Base-by-base conservation (phyloP, 164 flowering plant genomes). In the Brasenia schreberi region DNA sequence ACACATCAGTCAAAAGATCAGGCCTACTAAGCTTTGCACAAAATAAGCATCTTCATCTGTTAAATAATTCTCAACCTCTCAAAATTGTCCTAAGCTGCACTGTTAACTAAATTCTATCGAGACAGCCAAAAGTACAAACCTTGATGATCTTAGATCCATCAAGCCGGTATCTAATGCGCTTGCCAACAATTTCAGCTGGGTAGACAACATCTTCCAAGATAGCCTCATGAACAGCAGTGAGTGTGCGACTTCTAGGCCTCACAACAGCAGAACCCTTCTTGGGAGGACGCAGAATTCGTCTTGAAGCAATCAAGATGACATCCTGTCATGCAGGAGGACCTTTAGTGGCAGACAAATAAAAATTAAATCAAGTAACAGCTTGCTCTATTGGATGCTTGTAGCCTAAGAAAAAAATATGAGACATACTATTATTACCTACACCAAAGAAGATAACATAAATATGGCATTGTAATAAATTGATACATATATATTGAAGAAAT, bases 181-280 rank as follows among this genome's bases (percentile, higher is more conserved):
- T 92, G 67, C 98, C 97, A 66, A 92, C 97, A 84, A 90, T 90
- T 70, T 92, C 98, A 59, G 96, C 96, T 42, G 98, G 98, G 27
- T 82, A 76, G 0, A 90, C 96, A 49, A 90, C 67, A 73, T 92
- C 98, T 76, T 92, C 96, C 17, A 92, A 79, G 71, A 85, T 77
- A 68, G 90, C 91, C 70, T 90, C 98, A 77, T 92, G 98, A 11
- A 92, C 96, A 66, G 98, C 67, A 39, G 95, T 92, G 4, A 90
- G 89, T 5, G 96, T 92, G 49, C 95, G 87, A 75, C 78, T 78
- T 61, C 96, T 85, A 9, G 98, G 98, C 16, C 95, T 69, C 65
- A 83, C 82, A 59, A 63, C 93, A 49, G 98, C 96, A 42, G 95
- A 85, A 19, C 98, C 98, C 68, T 90, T 92, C 89, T 92, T 92